Percentiles rank a stretch among this genome's conserved stretches.
phyloP scores from a whole-genome alignment of 495 filamentous ascomycete species.

The Trichoderma erinaceum region DNA sequence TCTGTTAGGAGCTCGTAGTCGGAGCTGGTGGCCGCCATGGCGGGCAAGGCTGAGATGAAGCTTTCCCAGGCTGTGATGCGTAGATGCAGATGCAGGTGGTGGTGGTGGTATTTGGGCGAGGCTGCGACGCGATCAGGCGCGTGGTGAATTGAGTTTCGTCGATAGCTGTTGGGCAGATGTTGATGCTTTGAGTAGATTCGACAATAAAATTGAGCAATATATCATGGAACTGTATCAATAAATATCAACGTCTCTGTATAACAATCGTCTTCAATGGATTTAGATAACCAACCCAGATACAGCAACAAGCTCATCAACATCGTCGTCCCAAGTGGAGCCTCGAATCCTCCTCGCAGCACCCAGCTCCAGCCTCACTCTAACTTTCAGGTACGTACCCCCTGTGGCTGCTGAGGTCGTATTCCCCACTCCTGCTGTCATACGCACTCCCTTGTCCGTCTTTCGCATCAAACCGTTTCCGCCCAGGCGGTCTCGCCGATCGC shows the following conservation, averaged over 20 bases:
- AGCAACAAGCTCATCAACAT: no score
- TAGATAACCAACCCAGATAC: no score
- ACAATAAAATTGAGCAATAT: no score
- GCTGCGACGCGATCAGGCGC: slow-evolving; percentile 18
- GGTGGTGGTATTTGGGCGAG: not conserved
- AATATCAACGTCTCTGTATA: no score
- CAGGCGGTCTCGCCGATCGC: not conserved
- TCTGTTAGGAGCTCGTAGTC: slow-evolving; percentile 82
- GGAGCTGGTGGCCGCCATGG: slow-evolving; percentile 44
- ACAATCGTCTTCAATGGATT: no score
- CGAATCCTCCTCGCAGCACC: no score
- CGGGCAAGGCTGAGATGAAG: slow-evolving; percentile 18
- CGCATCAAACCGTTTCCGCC: slow-evolving; percentile 7
- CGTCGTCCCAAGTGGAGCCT: no score
- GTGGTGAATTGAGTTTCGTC: not conserved
- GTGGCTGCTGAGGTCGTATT: not conserved
- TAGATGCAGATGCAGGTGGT: not conserved
- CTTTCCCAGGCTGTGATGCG: slow-evolving; percentile 8
- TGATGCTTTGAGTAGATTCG: no score
- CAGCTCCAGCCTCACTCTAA: no score
- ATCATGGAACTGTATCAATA: no score
- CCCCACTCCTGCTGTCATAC: not conserved
- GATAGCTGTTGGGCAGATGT: no score
- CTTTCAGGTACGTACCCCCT: no score
- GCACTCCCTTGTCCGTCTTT: not conserved